Evolutionary conservation across 805 yeast species (phyloP), one percentile per base, ranked within the genome.

Genomic region (Spathaspora girioi): DNA sequence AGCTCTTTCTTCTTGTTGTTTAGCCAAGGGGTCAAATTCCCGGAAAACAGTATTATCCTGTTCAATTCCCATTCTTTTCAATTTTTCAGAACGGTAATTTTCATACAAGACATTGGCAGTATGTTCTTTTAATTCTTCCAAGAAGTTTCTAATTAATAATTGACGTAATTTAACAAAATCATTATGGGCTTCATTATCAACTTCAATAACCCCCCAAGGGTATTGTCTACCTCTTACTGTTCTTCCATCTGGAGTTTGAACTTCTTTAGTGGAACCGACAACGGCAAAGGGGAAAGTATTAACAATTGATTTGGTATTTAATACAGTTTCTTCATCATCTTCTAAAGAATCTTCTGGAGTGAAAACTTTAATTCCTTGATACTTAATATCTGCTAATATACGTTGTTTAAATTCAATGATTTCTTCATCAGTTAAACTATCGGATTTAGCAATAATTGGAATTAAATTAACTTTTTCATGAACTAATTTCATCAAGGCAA

Each of bases 141-240:
- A 78, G 71, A 87, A 92, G 70, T 87, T 89, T 76, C 96, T 86
- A 55, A 94, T 80, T 66, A 93, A 79, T 67, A 94, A 78, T 68
- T 91, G 96, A 61, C 97, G 87, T 68, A 93, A 81, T 69, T 84
- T 84, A 58, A 87, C 84, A 68, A 93, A 94, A 71, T 93, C 99
- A 68, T 91, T 87, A 68, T 94, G 97, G 51, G 84, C 83, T 73
- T 89, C 94, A 68, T 94, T 93, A 68, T 91, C 97, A 59, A 94
- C 92, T 72, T 94, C 97, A 62, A 94, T 87, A 19, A 87, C 78
- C 59, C 98, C 98, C 99, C 99, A 94, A 55, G 98, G 97, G 68
- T 93, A 93, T 55, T 81, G 75, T 73, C 99, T 87, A 59, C 97
- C 97, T 69, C 97, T 84, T 44, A 92, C 96, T 43, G 67, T 58